Base-by-base conservation (phyloP, 225 moss, liverwort and hornwort species). In the Bryoerythrophyllum caledonicum region DNA sequence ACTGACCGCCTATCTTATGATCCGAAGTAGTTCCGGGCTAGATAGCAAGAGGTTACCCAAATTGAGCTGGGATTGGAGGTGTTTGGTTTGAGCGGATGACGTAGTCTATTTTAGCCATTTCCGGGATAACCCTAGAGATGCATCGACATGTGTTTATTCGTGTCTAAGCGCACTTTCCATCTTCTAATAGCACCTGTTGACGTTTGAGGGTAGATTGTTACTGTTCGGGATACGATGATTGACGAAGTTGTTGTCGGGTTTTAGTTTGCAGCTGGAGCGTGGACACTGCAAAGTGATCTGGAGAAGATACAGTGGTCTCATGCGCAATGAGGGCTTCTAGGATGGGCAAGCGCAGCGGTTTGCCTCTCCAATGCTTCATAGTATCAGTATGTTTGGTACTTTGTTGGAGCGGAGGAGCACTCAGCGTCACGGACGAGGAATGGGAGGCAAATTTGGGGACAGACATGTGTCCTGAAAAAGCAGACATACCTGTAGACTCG, bases 401-500 rank as follows among this genome's bases (percentile, higher is more conserved):
- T 68, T 71, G 49, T 59, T n/a, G 44, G 60, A 77, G 60, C 60
- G 74, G 71, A 67, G 74, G 71, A 67, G 77, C 55, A 48, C 61
- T 51, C 16, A 57, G 54, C 60, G 46, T 14, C 9, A 17, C 34
- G 34, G 82, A 84, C 65, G 79, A 80, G 74, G 79, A 82, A 60
- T 84, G 84, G 87, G 82, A 87, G 32, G 87, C 87, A 72, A 77
- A 77, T 34, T 67, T 84, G 35, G 82, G 84, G 63, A 76, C 80
- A 61, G 87, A 87, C 15, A 84, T 84, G 82, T 82, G 79, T 53
- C 84, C 87, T 7, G 84, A 87, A 67, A 87, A 87, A 67, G 78
- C 44, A 40, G 78, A 74, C 59, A 73, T 81, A 65, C 63, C 74
- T 52, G 26, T 76, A 51, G 63, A 74, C 55, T 57, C 77, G 19